These are phyloP conservation scores for Capsella bursapastoris DNA, from an alignment of 345 rosid species.

Conservation along the genomic window DNA sequence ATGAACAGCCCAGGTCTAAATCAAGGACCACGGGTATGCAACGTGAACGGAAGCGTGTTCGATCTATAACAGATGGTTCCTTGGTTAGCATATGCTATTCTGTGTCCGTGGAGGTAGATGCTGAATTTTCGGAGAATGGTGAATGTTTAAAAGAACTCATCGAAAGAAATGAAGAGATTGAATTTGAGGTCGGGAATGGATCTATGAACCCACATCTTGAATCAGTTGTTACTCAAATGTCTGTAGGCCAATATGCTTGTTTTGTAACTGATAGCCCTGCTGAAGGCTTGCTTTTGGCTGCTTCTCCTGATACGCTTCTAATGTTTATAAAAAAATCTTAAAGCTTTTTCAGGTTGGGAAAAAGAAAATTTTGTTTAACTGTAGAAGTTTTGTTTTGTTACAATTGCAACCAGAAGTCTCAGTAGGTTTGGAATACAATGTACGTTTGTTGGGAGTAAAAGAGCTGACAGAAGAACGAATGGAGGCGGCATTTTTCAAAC, in stretches of 20 bases:
- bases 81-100: conserved; percentile 58
- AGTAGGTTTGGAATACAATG: conserved; percentile 50
- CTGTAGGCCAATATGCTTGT: conserved; percentile 71
- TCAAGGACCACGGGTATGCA: too few relatives aligned
- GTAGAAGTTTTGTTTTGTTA: not conserved
- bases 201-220: conserved; percentile 70
- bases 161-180: conserved; percentile 72
- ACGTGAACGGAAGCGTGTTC: not conserved
- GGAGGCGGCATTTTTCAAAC: conserved; percentile 88
- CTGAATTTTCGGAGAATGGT: conserved; percentile 29
- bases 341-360: not conserved
- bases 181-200: conserved; percentile 80
- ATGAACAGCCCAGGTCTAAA: too few relatives aligned
- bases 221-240: conserved; percentile 66
- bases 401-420: conserved; percentile 48
- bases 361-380: not conserved
- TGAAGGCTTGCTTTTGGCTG: conserved; percentile 61
- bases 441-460: conserved; percentile 61
- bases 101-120: conserved; percentile 47
- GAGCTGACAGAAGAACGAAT: conserved; percentile 84
- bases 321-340: not conserved
- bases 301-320: conserved; percentile 51
- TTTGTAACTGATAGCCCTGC: conserved; percentile 47
- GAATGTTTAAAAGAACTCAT: conserved; percentile 57
- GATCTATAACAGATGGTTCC: conserved; percentile 56